phyloP scores from a whole-genome alignment of 495 filamentous ascomycete genomes.

The Penicillium chermesinum region DNA sequence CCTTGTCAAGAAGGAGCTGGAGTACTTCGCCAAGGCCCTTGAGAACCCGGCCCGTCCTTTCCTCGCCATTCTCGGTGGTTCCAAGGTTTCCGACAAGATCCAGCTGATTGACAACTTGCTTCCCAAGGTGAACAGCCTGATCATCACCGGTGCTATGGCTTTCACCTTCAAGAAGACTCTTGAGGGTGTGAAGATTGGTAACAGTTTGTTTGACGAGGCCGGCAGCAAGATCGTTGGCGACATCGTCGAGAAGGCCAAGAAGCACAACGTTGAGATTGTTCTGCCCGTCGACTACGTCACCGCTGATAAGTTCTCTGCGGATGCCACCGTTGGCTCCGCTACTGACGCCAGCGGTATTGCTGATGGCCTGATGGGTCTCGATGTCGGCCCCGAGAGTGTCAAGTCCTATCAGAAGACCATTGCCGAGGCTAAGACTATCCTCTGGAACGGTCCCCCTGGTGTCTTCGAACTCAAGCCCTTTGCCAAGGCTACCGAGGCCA shows the following conservation, averaged over 20 bases:
- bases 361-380: conserved; percentile 95
- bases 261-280: conserved; percentile 89
- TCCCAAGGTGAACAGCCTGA: conserved; percentile 91
- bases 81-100: conserved; percentile 99
- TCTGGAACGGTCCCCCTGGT: conserved; percentile 97
- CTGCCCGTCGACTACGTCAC: conserved; percentile 94
- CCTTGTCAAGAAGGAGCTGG: conserved; percentile 99
- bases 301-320: conserved; percentile 85
- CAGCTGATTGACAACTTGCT: conserved; percentile 98
- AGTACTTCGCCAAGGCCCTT: conserved; percentile 97
- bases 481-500: conserved; percentile 82
- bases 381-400: conserved; percentile 83
- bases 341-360: conserved; percentile 86
- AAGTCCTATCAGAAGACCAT: conserved; percentile 83
- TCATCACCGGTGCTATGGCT: conserved; percentile 97
- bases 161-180: conserved; percentile 99
- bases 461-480: conserved; percentile 98
- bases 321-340: conserved; percentile 75
- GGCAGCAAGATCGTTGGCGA: conserved; percentile 87
- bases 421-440: conserved; percentile 84
- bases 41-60: conserved; percentile 92
- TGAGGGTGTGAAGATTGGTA: conserved; percentile 83
- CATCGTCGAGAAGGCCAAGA: conserved; percentile 92
- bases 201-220: conserved; percentile 88
- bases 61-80: conserved; percentile 95